Conservation (phyloP, 1,284 basidiomycete genomes). For the Phellopilus nigrolimitatus region DNA sequence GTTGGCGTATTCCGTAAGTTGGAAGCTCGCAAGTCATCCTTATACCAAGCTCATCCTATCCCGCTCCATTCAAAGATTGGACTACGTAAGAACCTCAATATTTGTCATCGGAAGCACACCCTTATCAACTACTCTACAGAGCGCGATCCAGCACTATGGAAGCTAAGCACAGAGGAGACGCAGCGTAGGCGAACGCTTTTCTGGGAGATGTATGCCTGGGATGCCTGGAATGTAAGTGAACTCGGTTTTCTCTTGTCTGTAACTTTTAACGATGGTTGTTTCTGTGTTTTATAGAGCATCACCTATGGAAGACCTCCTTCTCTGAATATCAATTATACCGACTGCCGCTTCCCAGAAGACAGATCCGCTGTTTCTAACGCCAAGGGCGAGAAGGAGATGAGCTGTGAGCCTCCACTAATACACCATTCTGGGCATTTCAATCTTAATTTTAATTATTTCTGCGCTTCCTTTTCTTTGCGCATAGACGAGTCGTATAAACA, state of each 20-base stretch:
- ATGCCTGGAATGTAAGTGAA: conserved; percentile 43
- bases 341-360: conserved; percentile 49
- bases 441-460: not conserved
- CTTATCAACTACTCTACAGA: conserved; percentile 31
- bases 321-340: conserved; percentile 40
- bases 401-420: conserved; percentile 35
- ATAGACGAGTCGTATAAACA: conserved; percentile 47
- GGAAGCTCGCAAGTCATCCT: no score
- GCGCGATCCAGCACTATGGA: conserved; percentile 49
- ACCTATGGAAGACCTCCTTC: conserved; percentile 44
- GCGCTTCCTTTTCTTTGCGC: not conserved
- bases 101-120: not conserved
- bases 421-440: not conserved
- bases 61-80: no score
- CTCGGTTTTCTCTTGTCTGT: not conserved
- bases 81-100: conserved; percentile 38
- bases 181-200: conserved; percentile 46
- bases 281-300: conserved; percentile 34
- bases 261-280: not conserved
- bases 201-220: conserved; percentile 52
- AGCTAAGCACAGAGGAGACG: conserved; percentile 42
- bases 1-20: conserved; percentile 41
- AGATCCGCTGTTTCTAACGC: conserved; percentile 29
- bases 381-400: conserved; percentile 34
- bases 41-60: no score